Conservation (phyloP, 768 basidiomycete species). For the Cytidiella melzeri region DNA sequence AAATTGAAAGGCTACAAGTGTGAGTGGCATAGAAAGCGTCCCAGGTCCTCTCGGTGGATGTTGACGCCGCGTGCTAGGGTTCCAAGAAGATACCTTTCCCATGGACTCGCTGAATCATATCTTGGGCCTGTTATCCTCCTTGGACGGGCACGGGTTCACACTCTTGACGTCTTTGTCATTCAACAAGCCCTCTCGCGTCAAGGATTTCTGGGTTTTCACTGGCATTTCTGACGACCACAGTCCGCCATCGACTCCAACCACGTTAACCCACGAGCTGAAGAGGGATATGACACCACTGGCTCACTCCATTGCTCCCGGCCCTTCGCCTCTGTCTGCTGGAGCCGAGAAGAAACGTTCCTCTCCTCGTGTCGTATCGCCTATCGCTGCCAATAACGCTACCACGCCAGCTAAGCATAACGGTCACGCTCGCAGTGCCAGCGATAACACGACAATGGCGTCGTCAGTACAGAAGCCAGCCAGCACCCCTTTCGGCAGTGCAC, state of each 20-base stretch:
- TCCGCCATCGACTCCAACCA: constrained; percentile 26
- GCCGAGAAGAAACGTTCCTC: constrained; percentile 2
- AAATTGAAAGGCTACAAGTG: constrained; percentile 79
- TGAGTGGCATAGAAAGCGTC: constrained; percentile 31
- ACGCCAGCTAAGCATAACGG: neutral
- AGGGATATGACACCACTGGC: constrained; percentile 10
- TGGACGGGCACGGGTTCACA: constrained; percentile 63
- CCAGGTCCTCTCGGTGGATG: constrained; percentile 5
- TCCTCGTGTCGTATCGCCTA: neutral
- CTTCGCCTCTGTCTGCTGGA: constrained; percentile 3
- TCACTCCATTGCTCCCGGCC: neutral
- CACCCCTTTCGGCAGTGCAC: constrained; percentile 24
- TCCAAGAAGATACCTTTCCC: constrained; percentile 71
- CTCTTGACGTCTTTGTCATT: constrained; percentile 68
- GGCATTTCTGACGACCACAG: constrained; percentile 36
- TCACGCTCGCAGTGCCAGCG: constrained; percentile 4
- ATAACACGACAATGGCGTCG: constrained; percentile 10
- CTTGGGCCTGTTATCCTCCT: constrained; percentile 55
- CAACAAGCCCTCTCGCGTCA: constrained; percentile 62
- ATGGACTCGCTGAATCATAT: constrained; percentile 70
- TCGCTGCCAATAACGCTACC: neutral
- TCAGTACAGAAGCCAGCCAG: constrained; percentile 19
- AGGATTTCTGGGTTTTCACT: constrained; percentile 76
- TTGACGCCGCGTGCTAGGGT: constrained; percentile 43
- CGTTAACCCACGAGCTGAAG: constrained; percentile 31